These are phyloP conservation scores for Cyphellophora europaea DNA, from an alignment of 2,329 filamentous ascomycete genomes.

Conservation along the genomic window DNA sequence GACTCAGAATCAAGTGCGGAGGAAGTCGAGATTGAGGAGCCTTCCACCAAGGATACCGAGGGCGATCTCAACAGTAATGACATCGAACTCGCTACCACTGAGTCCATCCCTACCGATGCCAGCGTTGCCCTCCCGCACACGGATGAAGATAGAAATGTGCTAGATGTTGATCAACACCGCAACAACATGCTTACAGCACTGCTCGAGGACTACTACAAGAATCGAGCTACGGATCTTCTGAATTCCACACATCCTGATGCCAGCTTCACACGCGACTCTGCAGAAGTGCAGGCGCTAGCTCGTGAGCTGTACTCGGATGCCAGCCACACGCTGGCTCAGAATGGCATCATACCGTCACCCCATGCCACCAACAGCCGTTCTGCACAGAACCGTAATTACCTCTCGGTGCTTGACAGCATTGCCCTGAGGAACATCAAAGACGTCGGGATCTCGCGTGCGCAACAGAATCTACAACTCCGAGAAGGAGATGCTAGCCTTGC, in stretches of 20 bases:
- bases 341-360: constrained; percentile 30
- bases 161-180: constrained; percentile 13
- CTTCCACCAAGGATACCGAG: constrained; percentile 1
- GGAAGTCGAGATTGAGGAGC: constrained; percentile 1
- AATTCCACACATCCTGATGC: constrained; percentile 20
- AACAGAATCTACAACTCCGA: constrained; percentile 1
- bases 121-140: constrained; percentile 11
- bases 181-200: constrained; percentile 33
- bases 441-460: too few species aligned
- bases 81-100: constrained; percentile 12
- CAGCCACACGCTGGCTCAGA: constrained; percentile 31
- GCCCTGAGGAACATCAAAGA: constrained; percentile 28
- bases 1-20: constrained; percentile 8
- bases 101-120: constrained; percentile 13
- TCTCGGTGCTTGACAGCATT: constrained; percentile 33
- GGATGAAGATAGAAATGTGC: constrained; percentile 3
- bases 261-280: constrained; percentile 30
- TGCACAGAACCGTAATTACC: constrained; percentile 29
- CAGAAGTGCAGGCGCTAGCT: constrained; percentile 32
- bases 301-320: constrained; percentile 32
- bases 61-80: constrained; percentile 3
- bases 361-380: constrained; percentile 29
- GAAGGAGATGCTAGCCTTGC: constrained; percentile 2
- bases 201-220: constrained; percentile 35
- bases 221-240: constrained; percentile 33